Conservation (phyloP, 2,329 filamentous ascomycete genomes). For the Drechslerella dactyloides region DNA sequence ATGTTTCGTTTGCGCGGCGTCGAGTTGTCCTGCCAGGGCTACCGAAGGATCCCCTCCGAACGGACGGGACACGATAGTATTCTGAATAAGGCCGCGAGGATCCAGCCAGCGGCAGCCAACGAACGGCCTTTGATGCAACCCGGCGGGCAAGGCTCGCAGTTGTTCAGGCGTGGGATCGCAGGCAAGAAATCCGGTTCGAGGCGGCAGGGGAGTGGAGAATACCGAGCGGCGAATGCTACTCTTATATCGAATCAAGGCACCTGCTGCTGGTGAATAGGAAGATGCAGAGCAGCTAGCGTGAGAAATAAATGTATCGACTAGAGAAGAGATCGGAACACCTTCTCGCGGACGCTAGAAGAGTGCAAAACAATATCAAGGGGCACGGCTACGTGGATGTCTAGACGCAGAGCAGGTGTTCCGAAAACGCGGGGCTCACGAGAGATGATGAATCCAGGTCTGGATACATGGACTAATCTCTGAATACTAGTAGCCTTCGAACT, state of each 20-base stretch:
- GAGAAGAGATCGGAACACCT: not conserved
- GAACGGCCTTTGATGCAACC: constrained; percentile 19
- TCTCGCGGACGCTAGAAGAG: no score
- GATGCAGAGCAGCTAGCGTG: not conserved
- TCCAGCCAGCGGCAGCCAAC: constrained; percentile 25
- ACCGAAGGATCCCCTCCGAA: constrained; percentile 36
- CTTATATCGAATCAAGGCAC: no score
- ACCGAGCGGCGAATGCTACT: not conserved
- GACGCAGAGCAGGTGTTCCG: not conserved
- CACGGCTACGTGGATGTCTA: not conserved
- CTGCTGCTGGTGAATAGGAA: not conserved
- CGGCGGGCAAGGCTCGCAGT: constrained; percentile 13
- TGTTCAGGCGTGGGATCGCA: constrained; percentile 1
- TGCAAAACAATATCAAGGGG: not conserved
- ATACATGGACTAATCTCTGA: not conserved
- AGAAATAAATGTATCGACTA: not conserved
- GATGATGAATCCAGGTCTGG: not conserved
- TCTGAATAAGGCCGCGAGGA: constrained; percentile 17
- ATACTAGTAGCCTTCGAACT: not conserved
- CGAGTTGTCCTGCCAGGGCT: constrained; percentile 21
- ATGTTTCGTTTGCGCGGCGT: not conserved
- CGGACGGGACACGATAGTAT: not conserved
- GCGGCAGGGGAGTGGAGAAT: constrained; percentile 3
- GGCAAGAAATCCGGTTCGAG: constrained; percentile 15
- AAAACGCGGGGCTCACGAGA: constrained; percentile 26